These are phyloP conservation scores for Triglochin maritima DNA, from an alignment of 106 monocot genomes.

Conservation along the genomic window DNA sequence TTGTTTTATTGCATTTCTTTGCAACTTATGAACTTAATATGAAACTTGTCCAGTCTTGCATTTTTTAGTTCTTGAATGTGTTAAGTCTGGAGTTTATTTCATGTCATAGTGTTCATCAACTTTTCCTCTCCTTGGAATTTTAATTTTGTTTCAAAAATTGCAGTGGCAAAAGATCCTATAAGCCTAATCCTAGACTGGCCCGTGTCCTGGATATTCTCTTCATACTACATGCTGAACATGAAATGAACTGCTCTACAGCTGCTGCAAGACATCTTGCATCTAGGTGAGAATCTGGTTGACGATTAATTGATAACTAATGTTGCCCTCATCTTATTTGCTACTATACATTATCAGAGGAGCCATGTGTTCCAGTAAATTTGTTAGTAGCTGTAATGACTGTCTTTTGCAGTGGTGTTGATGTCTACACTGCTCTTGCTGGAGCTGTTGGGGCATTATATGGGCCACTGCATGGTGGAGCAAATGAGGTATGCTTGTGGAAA, in stretches of 20 bases:
- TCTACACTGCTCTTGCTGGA: slow-evolving; percentile 91
- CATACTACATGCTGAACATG: slow-evolving; percentile 96
- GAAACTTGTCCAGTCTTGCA: too few relatives aligned
- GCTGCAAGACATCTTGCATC: slow-evolving; percentile 95
- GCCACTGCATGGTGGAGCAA: slow-evolving; percentile 96
- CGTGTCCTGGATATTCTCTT: slow-evolving; percentile 73
- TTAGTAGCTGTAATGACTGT: too few relatives aligned
- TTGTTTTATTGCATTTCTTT: too few relatives aligned
- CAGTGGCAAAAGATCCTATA: slow-evolving; percentile 74
- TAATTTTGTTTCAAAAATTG: slow-evolving; percentile 6
- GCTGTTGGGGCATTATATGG: slow-evolving; percentile 96
- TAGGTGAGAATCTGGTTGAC: slow-evolving; percentile 26
- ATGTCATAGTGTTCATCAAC: too few relatives aligned
- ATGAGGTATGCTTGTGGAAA: slow-evolving; percentile 48
- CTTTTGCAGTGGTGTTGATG: slow-evolving; percentile 73
- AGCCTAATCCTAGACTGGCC: slow-evolving; percentile 79
- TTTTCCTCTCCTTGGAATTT: background rate
- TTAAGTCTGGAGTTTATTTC: too few relatives aligned
- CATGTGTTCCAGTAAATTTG: too few relatives aligned
- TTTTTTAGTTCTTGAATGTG: too few relatives aligned
- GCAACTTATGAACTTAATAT: too few relatives aligned
- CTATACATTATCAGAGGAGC: too few relatives aligned
- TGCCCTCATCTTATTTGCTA: too few relatives aligned
- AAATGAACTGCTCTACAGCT: slow-evolving; percentile 96
- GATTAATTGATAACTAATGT: too few relatives aligned